phyloP scores from a whole-genome alignment of 495 filamentous ascomycete species.

The Penicillium atrosanguineum region DNA sequence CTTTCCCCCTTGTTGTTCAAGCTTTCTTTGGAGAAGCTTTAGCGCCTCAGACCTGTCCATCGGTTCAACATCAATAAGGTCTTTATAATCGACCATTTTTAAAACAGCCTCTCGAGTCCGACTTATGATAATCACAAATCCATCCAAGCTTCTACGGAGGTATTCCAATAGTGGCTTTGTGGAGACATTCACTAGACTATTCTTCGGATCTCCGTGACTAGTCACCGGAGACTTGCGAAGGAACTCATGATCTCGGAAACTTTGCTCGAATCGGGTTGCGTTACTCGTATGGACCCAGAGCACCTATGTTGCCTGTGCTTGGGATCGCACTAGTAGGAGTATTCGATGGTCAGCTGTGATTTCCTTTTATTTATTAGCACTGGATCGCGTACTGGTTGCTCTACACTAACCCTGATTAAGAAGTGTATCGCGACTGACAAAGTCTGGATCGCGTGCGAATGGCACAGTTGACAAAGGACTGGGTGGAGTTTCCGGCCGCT shows the following conservation, averaged over 20 bases:
- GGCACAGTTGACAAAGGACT: constrained; percentile 24
- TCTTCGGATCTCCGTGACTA: constrained; percentile 3
- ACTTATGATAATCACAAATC: constrained; percentile 36
- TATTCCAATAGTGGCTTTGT: neutral
- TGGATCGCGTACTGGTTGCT: neutral
- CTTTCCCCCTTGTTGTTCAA: constrained; percentile 9
- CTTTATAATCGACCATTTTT: constrained; percentile 24
- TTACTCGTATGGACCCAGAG: constrained; percentile 51
- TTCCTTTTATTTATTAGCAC: constrained; percentile 25
- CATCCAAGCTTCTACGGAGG: neutral
- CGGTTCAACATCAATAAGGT: constrained; percentile 39
- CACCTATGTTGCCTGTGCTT: constrained; percentile 44
- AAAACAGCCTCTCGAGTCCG: constrained; percentile 26
- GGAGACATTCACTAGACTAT: constrained; percentile 5
- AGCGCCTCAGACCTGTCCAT: constrained; percentile 31
- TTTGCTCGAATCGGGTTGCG: constrained; percentile 35
- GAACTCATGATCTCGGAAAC: constrained; percentile 26
- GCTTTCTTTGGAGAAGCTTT: constrained; percentile 39
- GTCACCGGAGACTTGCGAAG: constrained; percentile 12
- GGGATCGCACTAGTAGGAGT: constrained; percentile 29
- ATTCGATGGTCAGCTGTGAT: constrained; percentile 39
- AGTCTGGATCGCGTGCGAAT: constrained; percentile 32
- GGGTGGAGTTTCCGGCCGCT: constrained; percentile 15
- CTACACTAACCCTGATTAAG: constrained; percentile 27
- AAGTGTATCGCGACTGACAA: constrained; percentile 27